A percentile compares a stretch with the other conserved stretches of the same genome.
phyloP scores from a whole-genome alignment of 495 filamentous ascomycete species.

The Hypoxylon trugodes region DNA sequence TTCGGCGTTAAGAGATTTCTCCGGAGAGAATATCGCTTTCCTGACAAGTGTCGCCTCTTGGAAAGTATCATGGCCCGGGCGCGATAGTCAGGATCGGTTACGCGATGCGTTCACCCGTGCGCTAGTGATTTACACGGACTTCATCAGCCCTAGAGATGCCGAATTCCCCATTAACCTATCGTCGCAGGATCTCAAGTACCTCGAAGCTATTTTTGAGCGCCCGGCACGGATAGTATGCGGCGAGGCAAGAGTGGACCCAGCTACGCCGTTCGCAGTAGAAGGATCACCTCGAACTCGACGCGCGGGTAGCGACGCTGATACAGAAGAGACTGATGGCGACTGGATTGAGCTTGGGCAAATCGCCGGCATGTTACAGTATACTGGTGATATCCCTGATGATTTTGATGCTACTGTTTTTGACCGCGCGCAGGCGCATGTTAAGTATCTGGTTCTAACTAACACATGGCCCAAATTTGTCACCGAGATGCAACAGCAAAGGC shows the following conservation, averaged over 20 bases:
- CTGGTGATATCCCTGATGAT: slow-evolving; percentile 53
- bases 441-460: slow-evolving; percentile 73
- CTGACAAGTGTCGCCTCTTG: slow-evolving; percentile 62
- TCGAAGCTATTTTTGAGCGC: slow-evolving; percentile 60
- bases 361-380: slow-evolving; percentile 30
- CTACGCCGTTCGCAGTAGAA: slow-evolving; percentile 29
- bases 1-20: slow-evolving; percentile 66
- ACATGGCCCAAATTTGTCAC: slow-evolving; percentile 73
- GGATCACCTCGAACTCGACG: not conserved
- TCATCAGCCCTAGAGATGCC: slow-evolving; percentile 59
- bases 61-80: slow-evolving; percentile 49
- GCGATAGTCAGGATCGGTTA: slow-evolving; percentile 32
- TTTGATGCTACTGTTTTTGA: slow-evolving; percentile 67
- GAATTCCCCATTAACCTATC: slow-evolving; percentile 68
- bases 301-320: not conserved
- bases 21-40: slow-evolving; percentile 70
- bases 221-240: slow-evolving; percentile 42
- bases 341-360: slow-evolving; percentile 33
- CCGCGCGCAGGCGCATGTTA: slow-evolving; percentile 66
- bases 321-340: slow-evolving; percentile 3
- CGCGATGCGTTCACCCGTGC: slow-evolving; percentile 57
- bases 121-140: slow-evolving; percentile 61
- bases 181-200: slow-evolving; percentile 52
- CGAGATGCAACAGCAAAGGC: slow-evolving; percentile 25
- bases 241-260: slow-evolving; percentile 28